Base-by-base conservation (phyloP, 208 protist genomes). In the Crithidia sp. region DNA sequence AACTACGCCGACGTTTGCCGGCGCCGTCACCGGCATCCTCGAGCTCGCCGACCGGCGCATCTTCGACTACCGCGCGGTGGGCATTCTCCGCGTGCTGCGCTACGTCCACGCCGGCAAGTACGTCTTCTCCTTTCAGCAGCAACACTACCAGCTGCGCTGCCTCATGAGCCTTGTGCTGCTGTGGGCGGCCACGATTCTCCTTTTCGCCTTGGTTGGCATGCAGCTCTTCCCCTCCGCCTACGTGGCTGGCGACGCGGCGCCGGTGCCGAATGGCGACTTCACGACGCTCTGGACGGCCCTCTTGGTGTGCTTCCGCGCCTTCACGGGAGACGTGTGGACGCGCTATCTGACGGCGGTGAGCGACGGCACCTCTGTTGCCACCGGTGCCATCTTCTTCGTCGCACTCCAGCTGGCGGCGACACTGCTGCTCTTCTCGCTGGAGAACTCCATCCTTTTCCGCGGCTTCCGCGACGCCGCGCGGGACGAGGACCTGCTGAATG, bases 181-280 rank as follows among this genome's bases (percentile, higher is more conserved):
- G 19, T 52, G 72, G 40, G 44, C 43, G 0, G 49, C 71, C 2
- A 56, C 76, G 2, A 37, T 89, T 13, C 49, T 84, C 17, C 67
- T 91, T 28, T 95, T 89, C 73, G 76, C 86, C 0, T 36, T 88
- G 39, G 8, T 91, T 3, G 86, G 87, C 43, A 84, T 90, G 83
- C 81, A 93, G 55, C 61, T 91, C 0, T 93, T 93, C 70, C 60
- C 70, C 45, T 59, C 43, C 5, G 58, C 67, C 5, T 74, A 74
- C 47, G 47, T 54, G 7, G 72, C 70, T n/a, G 14, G 60, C 47
- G 16, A 39, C 14, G 43, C 52, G 45, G n/a, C 36, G 2, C 47
- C 68, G 13, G 59, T 67, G 13, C 4, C 50, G 37, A 79, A 79
- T 54, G 83, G 74, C 13, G 75, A 79, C 36, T 94, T 89, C 67